Evolutionary conservation across 805 yeast genomes (phyloP), one percentile per base, ranked within the genome.

Genomic region (Saccharomycopsis fodiens): DNA sequence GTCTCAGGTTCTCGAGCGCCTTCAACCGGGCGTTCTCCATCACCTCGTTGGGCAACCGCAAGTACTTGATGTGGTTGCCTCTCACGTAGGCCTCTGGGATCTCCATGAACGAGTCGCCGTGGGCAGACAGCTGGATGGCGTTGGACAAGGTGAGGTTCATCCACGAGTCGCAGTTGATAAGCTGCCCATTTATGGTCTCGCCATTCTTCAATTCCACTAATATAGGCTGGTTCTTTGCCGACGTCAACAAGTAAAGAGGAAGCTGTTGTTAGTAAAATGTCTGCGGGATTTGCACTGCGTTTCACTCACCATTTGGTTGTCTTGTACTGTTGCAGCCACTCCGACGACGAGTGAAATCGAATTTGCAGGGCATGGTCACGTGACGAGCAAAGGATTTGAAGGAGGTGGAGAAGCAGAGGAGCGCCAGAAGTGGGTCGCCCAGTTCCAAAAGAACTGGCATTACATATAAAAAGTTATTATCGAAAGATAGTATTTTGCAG

Each of bases 141-240:
- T 88, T 80, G 29, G 72, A 72, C 44, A 93, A 70, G 1, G 95
- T 85, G 53, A 93, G 70, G 62, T 93, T 93, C 99, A 93, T 93
- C 88, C 94, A 85, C 34, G 86, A 80, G 62, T 93, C 99, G 56
- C 95, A 87, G 58, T 85, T 84, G 46, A 78, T 76, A 49, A 93
- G 69, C 46, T 74, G 76, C 42, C 99, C 99, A 57, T 82, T 83
- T 41, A 89, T 70, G 7, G 91, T 80, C 57, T 86, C 96, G 29
- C 97, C 96, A 46, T 83, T 80, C 63, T 93, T 93, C 59, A 93
- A 75, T 62, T 91, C 98, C 41, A 93, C 86, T 58, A 83, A 73
- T 57, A 93, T 74, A 32, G 88, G 84, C 58, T 85, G 89, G 47
- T 86, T 89, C 62, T 88, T 89, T 15, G 96, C 86, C 46, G 96